Evolutionary conservation across 2,329 filamentous ascomycete species (phyloP).

Genomic region (Penicillium sp.): DNA sequence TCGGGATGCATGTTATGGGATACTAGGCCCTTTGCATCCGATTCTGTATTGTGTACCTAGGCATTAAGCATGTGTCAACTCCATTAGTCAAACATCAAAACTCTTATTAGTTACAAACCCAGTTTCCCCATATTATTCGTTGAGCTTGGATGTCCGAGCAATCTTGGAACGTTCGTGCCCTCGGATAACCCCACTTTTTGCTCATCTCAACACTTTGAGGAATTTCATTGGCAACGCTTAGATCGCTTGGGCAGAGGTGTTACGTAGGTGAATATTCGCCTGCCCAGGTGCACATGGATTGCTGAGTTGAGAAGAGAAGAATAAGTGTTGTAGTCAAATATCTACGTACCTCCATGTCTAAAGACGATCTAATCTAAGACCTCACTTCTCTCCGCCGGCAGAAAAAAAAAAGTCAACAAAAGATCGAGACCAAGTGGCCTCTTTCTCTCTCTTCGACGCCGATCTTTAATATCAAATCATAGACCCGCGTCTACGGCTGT

Average conservation of each 20-base stretch:
- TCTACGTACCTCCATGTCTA: no score
- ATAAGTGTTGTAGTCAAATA: not conserved
- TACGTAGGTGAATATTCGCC: not conserved
- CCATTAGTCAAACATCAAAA: constrained; percentile 5
- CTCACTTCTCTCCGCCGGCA: constrained; percentile 11
- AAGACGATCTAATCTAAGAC: not conserved
- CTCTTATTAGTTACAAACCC: not conserved
- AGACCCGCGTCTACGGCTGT: constrained; percentile 1
- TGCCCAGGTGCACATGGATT: constrained; percentile 11
- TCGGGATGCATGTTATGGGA: not conserved
- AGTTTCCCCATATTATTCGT: not conserved
- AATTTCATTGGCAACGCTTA: constrained; percentile 17
- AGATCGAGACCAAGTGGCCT: constrained; percentile 12
- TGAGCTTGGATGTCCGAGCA: not conserved
- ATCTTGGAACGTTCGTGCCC: not conserved
- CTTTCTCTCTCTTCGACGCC: not conserved
- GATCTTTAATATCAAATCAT: constrained; percentile 5
- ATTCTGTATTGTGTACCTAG: constrained; percentile 25
- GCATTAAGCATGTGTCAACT: constrained; percentile 14
- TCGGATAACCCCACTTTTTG: constrained; percentile 24
- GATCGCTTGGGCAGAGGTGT: not conserved
- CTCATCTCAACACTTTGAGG: constrained; percentile 11
- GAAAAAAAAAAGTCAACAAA: constrained; percentile 10
- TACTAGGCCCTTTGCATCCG: constrained; percentile 1
- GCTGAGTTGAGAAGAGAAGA: not conserved